Evolutionary conservation across 2,329 filamentous ascomycete species (phyloP).

Genomic region (Claviceps spartinae): DNA sequence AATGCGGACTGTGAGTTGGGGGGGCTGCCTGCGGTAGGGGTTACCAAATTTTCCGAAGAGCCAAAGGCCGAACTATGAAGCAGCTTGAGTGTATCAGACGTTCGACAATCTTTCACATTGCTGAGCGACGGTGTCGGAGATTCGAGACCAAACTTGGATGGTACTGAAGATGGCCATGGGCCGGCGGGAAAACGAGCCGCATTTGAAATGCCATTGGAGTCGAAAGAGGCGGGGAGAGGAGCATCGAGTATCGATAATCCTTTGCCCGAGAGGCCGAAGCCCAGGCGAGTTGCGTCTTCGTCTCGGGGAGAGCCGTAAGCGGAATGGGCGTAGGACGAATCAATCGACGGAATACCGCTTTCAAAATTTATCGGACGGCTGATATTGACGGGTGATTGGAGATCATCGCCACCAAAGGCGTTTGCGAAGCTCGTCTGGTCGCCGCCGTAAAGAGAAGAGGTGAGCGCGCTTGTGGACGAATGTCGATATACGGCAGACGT

Average conservation of each 20-base stretch:
- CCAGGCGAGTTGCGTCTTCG: slow-evolving; percentile 40
- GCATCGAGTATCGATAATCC: slow-evolving; percentile 85
- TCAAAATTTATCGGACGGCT: slow-evolving; percentile 40
- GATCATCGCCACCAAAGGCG: slow-evolving; percentile 28
- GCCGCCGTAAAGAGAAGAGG: slow-evolving; percentile 36
- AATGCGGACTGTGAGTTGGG: slow-evolving; percentile 38
- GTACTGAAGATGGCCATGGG: slow-evolving; percentile 83
- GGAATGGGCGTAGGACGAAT: slow-evolving; percentile 45
- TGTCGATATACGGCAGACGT: slow-evolving; percentile 33
- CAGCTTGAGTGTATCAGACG: slow-evolving; percentile 50
- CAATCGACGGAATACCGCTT: slow-evolving; percentile 42
- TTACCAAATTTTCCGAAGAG: slow-evolving; percentile 48
- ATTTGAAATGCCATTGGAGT: slow-evolving; percentile 88
- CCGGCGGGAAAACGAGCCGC: slow-evolving; percentile 67
- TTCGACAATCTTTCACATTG: slow-evolving; percentile 44
- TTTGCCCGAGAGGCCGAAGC: slow-evolving; percentile 65
- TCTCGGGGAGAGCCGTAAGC: slow-evolving; percentile 76
- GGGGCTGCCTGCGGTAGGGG: slow-evolving; percentile 32
- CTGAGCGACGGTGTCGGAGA: slow-evolving; percentile 65
- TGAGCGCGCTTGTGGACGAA: slow-evolving; percentile 55
- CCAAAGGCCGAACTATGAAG: slow-evolving; percentile 56
- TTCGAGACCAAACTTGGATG: slow-evolving; percentile 80
- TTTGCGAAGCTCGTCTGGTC: slow-evolving; percentile 25
- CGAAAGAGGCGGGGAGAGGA: slow-evolving; percentile 84
- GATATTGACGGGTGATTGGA: slow-evolving; percentile 22